Evolutionary conservation across 2,329 filamentous ascomycete genomes (phyloP).

Genomic region (Chaetomium olivaceum): DNA sequence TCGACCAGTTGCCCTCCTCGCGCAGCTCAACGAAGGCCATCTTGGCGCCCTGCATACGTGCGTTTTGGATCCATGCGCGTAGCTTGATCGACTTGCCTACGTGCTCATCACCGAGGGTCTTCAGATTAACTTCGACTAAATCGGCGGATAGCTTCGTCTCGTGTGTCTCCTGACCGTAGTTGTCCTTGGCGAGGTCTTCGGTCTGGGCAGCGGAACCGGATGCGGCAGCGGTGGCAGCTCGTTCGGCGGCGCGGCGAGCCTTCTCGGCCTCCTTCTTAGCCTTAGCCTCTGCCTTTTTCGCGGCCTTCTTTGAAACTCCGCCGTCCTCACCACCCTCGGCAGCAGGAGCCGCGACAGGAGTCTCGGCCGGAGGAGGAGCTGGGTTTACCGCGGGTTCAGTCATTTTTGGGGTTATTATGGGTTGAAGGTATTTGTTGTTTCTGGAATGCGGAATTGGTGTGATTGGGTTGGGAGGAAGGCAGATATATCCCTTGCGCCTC

Average conservation of each 20-base stretch:
- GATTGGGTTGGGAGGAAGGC: neutral
- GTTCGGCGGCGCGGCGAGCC: conserved; percentile 69
- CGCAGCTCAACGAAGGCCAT: conserved; percentile 87
- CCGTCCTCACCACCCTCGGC: conserved; percentile 41
- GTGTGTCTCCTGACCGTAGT: conserved; percentile 71
- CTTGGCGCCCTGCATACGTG: conserved; percentile 84
- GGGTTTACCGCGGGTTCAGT: conserved; percentile 25
- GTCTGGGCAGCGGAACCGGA: conserved; percentile 61
- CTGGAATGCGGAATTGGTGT: conserved; percentile 1
- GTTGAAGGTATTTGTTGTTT: neutral
- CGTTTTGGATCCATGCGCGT: conserved; percentile 82
- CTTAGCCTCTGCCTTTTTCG: conserved; percentile 83
- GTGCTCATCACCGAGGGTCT: conserved; percentile 63
- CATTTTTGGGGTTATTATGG: conserved; percentile 17
- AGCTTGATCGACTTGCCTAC: conserved; percentile 72
- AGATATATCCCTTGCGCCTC: neutral
- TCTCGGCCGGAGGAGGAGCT: conserved; percentile 22
- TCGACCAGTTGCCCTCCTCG: conserved; percentile 70
- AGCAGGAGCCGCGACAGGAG: conserved; percentile 18
- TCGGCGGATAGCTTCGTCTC: conserved; percentile 54
- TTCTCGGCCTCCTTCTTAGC: conserved; percentile 87
- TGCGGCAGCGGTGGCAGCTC: conserved; percentile 70
- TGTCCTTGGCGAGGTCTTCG: conserved; percentile 69
- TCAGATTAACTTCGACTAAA: conserved; percentile 60
- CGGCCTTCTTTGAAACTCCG: conserved; percentile 69